Evolutionary conservation across 106 monocot genomes (phyloP).

Genomic region (Platanthera zijinensis): DNA sequence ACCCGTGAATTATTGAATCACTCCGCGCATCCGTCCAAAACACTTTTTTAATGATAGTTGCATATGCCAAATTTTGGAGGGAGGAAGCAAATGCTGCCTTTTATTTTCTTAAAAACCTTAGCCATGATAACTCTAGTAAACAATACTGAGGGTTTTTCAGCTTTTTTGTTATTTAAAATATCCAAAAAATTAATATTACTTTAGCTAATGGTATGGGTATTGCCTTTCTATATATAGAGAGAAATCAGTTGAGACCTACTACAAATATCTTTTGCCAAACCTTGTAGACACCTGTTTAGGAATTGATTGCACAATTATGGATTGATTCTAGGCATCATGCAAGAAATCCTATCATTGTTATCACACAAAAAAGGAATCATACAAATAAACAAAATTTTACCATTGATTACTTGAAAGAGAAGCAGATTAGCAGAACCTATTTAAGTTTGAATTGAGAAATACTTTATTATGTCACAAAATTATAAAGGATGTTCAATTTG

Average conservation of each 20-base stretch:
- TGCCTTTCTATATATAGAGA: background rate
- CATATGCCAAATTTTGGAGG: background rate
- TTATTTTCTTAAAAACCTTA: background rate
- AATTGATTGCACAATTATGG: background rate
- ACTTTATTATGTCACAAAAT: no score
- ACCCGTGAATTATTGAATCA: background rate
- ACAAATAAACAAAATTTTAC: no score
- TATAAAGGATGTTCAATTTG: no score
- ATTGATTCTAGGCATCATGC: background rate
- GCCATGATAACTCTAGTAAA: background rate
- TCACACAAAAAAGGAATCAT: no score
- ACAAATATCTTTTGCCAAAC: background rate
- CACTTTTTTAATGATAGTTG: background rate
- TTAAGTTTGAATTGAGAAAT: no score
- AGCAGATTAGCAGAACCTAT: no score
- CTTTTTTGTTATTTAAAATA: background rate
- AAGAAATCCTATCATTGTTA: background rate
- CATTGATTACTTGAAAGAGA: no score
- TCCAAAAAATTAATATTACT: background rate
- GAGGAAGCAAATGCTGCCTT: background rate
- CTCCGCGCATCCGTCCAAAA: background rate
- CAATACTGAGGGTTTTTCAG: background rate
- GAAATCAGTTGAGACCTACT: background rate
- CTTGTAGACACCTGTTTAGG: background rate
- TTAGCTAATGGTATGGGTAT: background rate